Conservation (phyloP, 139 green algal genomes). For the Pleodorina starrii region DNA sequence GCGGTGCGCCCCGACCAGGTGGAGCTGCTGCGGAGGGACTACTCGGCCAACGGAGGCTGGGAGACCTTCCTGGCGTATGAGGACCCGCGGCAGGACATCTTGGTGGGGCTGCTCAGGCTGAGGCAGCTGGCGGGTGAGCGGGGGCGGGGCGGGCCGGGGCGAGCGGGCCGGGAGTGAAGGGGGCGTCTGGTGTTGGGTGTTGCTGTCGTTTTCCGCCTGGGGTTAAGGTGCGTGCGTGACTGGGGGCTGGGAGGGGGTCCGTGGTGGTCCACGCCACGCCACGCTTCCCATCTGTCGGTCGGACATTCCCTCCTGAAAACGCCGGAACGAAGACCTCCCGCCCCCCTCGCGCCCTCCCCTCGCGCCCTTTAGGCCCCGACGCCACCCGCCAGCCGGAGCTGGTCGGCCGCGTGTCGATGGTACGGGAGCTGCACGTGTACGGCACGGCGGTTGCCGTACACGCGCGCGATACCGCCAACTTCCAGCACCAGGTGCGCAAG, state of each 20-base stretch:
- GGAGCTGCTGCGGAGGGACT: conserved; percentile 96
- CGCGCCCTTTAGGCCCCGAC: conserved; percentile 60
- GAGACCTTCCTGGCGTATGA: conserved; percentile 98
- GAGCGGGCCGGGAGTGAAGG: too few relatives aligned
- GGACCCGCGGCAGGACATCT: conserved; percentile 92
- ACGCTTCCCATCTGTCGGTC: too few relatives aligned
- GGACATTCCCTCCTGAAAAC: too few relatives aligned
- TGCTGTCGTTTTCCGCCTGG: too few relatives aligned
- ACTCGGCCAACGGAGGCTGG: conserved; percentile 95
- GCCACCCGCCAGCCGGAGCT: conserved; percentile 85
- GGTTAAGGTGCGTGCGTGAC: too few relatives aligned
- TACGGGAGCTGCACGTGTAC: conserved; percentile 99
- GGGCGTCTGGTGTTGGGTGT: too few relatives aligned
- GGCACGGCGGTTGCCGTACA: conserved; percentile 95
- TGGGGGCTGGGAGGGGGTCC: background rate
- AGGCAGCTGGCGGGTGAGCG: conserved; percentile 68
- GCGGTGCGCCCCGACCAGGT: conserved; percentile 73
- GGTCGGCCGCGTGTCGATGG: conserved; percentile 81
- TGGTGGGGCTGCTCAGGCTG: conserved; percentile 95
- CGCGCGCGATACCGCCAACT: conserved; percentile 78
- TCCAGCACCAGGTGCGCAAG: conserved; percentile 86
- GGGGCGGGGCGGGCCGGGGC: too few relatives aligned
- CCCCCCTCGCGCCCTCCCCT: too few relatives aligned
- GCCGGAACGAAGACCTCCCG: too few relatives aligned
- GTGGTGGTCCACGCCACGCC: too few relatives aligned